Base-by-base conservation (phyloP, 164 flowering plant genomes). In the Vitis amurensis region DNA sequence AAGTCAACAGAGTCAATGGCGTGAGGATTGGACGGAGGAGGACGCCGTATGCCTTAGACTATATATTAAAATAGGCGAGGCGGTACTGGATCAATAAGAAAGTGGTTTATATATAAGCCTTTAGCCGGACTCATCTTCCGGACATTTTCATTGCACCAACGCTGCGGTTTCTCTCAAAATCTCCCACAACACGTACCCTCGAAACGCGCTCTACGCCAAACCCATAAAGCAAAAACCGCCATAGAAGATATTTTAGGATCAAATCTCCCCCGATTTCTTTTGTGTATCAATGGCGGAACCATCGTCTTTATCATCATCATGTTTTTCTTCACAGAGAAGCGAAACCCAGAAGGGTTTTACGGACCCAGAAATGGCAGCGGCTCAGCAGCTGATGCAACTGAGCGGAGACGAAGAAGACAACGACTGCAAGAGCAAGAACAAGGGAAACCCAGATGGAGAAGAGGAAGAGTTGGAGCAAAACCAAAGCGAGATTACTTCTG, bases 351-450 rank as follows among this genome's bases (percentile, higher is more conserved):
- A 69, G 49, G 17, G 5, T 3, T 37, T 68, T 17, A 74, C 68
- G 8, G 76, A 77, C 11, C 50, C 62, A 55, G 81, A 73, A 3
- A 31, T 77, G 74, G 81, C 68, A 2, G 84, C 80, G 37, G 85
- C 82, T 14, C 70, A 78, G 50, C 79, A 73, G 68, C 76, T 82
- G 3, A 78, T 84, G 64, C 87, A 84, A 44, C 80, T 84, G 31
- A 81, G 85, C 78, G 72, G 79, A 56, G 82, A 80, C 12, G 83
- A 76, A 5, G 67, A 61, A 9, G 69, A 61, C 44, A 63, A 71
- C 30, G 48, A 44, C 44, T 61, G 56, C 27, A 61, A 27, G 57
- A 53, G 14, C 11, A 73, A 55, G 48, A 53, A 49, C 64, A 68
- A 17, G 37, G 57, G n/a, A 3, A n/a, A 57, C 12, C 14, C 15